Percentiles rank a stretch among this genome's conserved stretches.
phyloP scores from a whole-genome alignment of 2,329 filamentous ascomycete genomes.

The Phialophora macrospora region DNA sequence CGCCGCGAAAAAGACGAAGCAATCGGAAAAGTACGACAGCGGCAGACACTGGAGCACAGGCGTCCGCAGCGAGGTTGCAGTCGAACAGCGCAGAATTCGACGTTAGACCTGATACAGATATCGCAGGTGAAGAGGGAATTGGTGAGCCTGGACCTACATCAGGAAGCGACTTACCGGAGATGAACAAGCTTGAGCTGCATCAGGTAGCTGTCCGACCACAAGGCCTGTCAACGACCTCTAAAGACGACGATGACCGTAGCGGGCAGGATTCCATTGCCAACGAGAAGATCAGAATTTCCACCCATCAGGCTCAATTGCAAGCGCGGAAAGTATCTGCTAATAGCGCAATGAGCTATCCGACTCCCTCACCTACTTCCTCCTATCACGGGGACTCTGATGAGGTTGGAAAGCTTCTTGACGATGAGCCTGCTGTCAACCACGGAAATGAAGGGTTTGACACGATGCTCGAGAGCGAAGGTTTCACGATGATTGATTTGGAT shows the following conservation, averaged over 20 bases:
- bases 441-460: slow-evolving; percentile 58
- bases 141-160: slow-evolving; percentile 8
- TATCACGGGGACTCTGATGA: slow-evolving; percentile 35
- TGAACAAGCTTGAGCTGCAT: slow-evolving; percentile 37
- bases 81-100: slow-evolving; percentile 16
- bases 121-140: slow-evolving; percentile 15
- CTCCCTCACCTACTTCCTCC: slow-evolving; percentile 39
- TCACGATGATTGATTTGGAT: slow-evolving; percentile 62
- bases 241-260: neutral
- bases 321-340: slow-evolving; percentile 36
- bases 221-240: slow-evolving; percentile 29
- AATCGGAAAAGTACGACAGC: slow-evolving; percentile 14
- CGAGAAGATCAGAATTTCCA: neutral
- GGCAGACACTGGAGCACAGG: slow-evolving; percentile 4
- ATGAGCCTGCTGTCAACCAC: slow-evolving; percentile 37
- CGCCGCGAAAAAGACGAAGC: slow-evolving; percentile 32
- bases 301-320: slow-evolving; percentile 15
- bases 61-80: slow-evolving; percentile 9
- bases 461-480: slow-evolving; percentile 62
- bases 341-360: slow-evolving; percentile 39
- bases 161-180: slow-evolving; percentile 23
- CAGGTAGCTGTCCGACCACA: slow-evolving; percentile 30
- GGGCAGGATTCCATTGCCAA: neutral
- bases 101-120: slow-evolving; percentile 32
- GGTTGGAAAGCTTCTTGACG: slow-evolving; percentile 24